Evolutionary conservation across 805 yeast genomes (phyloP).

Genomic region (Metschnikowia shivogae): DNA sequence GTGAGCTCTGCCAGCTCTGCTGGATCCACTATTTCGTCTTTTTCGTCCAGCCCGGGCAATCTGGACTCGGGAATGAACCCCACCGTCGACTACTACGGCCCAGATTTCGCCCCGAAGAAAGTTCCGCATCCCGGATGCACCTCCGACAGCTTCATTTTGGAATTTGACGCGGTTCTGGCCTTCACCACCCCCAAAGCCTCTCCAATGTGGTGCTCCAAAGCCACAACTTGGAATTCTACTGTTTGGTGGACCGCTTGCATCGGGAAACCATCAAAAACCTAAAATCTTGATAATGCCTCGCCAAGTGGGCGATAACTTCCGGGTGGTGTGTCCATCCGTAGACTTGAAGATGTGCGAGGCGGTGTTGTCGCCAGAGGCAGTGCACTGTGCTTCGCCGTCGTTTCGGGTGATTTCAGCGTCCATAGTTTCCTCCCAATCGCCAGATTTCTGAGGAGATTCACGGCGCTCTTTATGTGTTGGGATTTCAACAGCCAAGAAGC

Average conservation of each 20-base stretch:
- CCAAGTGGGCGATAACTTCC: slow-evolving; percentile 37
- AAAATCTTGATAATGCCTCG: slow-evolving; percentile 27
- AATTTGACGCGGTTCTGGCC: slow-evolving; percentile 48
- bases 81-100: slow-evolving; percentile 24
- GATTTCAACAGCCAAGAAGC: too few relatives aligned
- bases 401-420: slow-evolving; percentile 26
- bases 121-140: slow-evolving; percentile 39
- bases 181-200: slow-evolving; percentile 45
- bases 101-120: slow-evolving; percentile 30
- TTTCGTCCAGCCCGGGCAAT: slow-evolving; percentile 13
- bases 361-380: slow-evolving; percentile 18
- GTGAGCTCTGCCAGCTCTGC: background rate
- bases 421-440: slow-evolving; percentile 11
- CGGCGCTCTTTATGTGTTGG: too few relatives aligned
- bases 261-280: slow-evolving; percentile 49
- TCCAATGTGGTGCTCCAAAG: slow-evolving; percentile 33
- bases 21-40: slow-evolving; percentile 14
- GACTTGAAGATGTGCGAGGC: slow-evolving; percentile 36
- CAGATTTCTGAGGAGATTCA: too few relatives aligned
- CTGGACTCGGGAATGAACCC: slow-evolving; percentile 19
- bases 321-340: slow-evolving; percentile 47
- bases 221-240: slow-evolving; percentile 39
- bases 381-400: slow-evolving; percentile 27
- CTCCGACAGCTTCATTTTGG: slow-evolving; percentile 52
- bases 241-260: slow-evolving; percentile 63